Base-by-base conservation (phyloP, 179 eudicot genomes). In the Silene coronaria region DNA sequence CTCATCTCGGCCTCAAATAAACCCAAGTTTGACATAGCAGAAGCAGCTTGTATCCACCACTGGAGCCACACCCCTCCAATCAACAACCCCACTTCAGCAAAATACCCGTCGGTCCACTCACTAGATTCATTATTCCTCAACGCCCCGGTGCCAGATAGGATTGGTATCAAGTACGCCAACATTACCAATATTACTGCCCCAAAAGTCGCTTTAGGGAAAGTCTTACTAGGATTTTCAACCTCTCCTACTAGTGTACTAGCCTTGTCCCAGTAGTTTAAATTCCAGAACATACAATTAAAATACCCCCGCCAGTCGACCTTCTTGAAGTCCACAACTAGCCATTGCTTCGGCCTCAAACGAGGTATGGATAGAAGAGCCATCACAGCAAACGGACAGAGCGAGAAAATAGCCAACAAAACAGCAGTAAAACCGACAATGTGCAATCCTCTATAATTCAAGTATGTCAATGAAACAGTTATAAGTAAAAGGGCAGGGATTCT, bases 171-270 rank as follows among this genome's bases (percentile, higher is more conserved):
- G 63, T 90, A 90, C 14, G 84, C 87, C 70, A 90, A 74, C 73
- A 89, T 87, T 67, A 91, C 84, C 21, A 90, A 73, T 32, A 87
- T 62, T 17, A 86, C 96, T 4, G 92, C 90, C 4, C 72, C 80
- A 19, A 87, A 80, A 9, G 87, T 80, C 9, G 91, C 96, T 42
- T 62, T 72, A 0, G 92, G 96, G 30, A 82, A 89, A 5, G 84
- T 90, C 46, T 80, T 87, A 7, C 79, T 81, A n/a, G 96, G 96
- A 10, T 85, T 85, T 9, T 89, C 89, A 2, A 90, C 96, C 78
- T 90, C 96, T n/a, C 96, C 96, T 0, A 88, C 96, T 71, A 89
- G 61, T 7, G 96, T 87, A 77, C 92, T 90, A 1, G 84, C 88
- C 63, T 80, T 88, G 57, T 90, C 96, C 96, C 96, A 90, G 36